Evolutionary conservation across 257 asterid genomes (phyloP), one percentile per base, ranked within the genome.

Genomic region (Primulina tabacum): DNA sequence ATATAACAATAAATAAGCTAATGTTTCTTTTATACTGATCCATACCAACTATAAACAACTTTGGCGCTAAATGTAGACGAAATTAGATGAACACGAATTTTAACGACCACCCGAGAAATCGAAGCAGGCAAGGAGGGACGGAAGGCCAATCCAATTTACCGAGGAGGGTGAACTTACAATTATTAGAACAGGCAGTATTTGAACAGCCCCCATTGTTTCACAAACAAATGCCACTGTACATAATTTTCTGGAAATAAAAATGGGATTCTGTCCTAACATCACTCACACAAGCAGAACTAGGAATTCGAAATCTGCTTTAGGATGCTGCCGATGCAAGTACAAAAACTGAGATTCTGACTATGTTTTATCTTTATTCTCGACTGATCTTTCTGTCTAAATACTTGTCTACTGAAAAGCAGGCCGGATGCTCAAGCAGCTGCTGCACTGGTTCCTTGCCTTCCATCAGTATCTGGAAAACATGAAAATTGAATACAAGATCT

Each of bases 391-490:
- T 63, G 35, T 81, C 83, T 77, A 79, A 60, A 62, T 70, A 66
- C 76, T 76, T 76, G 67, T 75, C 77, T 67, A 76, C 64, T 17
- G 82, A 82, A 81, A 77, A 75, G 69, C 72, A 14, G 3, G 79
- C 69, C 32, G 84, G 64, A 78, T 78, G 82, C 73, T 75, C 37
- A 64, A 72, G 80, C 59, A 89, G 90, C 72, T 69, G 81, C 65
- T 21, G 24, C 24, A 73, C 71, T 11, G 79, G 86, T 79, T 85
- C 84, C 71, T 84, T 79, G 12, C 84, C 89, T 78, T 84, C 85
- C 67, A 78, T 76, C 32, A 76, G 83, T 62, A 82, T 70, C 96
- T 86, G 62, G 72, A 78, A 33, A 18, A 57, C 50, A 63, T 21
- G 60, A 58, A 58, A 7, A 52, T 21, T 0, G 35, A 69, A 47